Evolutionary conservation across 2,329 filamentous ascomycete species (phyloP), one percentile per base, ranked within the genome.

Genomic region (Ilyonectria destructans): DNA sequence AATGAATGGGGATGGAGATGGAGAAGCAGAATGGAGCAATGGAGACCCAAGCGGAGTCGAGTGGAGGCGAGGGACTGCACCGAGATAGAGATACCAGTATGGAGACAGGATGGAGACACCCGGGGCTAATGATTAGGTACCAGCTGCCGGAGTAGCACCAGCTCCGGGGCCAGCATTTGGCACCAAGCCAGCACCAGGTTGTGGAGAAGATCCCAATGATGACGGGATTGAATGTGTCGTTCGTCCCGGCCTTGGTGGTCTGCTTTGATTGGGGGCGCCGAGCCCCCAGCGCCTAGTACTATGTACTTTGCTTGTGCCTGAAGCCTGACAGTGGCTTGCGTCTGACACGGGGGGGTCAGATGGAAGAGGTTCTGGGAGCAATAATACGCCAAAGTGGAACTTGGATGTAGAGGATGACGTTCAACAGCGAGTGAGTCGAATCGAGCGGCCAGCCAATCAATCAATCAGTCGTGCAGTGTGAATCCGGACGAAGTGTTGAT

Each of bases 181-280:
- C 61, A 52, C 46, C 45, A 33, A 19, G 52, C 29, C 46, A 19
- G 55, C 49, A 26, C 62, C 46, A 52, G 62, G 29, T 13, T 59
- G 62, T 59, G 62, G 62, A 65, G 62, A 21, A 59, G n/a, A 31
- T 13, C 37, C 21, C 33, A 40, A 26, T 45, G 64, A 67, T 67
- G 64, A 67, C 64, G 64, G 64, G 64, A 67, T 54, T 21, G 19
- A 67, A 67, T 67, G 64, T 67, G 64, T 67, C 63, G 63, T 66
- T 61, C 59, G 52, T 46, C 45, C 52, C 45, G 52, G 40, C 60
- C 43, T 66, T 54, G 58, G 63, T 10, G 43, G 40, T n/a, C 40
- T 43, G 40, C 15, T n/a, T n/a, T 43, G n/a, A 21, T 59, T 45
- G 43, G 54, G 54, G 60, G 33, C 23, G 46, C 45, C 45, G 40